A percentile compares a stretch with the other conserved stretches of the same genome.
These are phyloP conservation scores for Trichothecium sympodiale DNA, from an alignment of 2,329 filamentous ascomycete genomes.

Conservation along the genomic window DNA sequence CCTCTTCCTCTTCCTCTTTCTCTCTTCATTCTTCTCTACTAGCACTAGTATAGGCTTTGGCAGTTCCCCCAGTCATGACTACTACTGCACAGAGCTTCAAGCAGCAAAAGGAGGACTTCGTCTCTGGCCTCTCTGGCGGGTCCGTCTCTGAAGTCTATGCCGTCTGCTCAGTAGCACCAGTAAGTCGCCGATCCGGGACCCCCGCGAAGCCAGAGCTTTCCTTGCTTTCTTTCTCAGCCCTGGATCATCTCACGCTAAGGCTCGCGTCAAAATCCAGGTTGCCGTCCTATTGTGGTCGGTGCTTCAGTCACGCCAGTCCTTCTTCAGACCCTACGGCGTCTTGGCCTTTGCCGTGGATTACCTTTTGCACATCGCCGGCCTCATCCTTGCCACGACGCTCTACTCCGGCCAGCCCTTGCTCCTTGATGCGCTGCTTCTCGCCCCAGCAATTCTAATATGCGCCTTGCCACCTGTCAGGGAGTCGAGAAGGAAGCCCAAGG, in stretches of 20 bases:
- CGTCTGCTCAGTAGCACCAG: constrained; percentile 76
- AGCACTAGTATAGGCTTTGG: background rate
- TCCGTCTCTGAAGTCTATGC: constrained; percentile 75
- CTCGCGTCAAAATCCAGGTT: constrained; percentile 40
- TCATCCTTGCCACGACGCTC: constrained; percentile 76
- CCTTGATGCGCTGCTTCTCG: constrained; percentile 62
- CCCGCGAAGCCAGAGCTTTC: constrained; percentile 14
- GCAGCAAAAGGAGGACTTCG: constrained; percentile 86
- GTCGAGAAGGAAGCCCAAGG: constrained; percentile 34
- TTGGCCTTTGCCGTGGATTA: constrained; percentile 69
- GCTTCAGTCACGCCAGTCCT: constrained; percentile 70
- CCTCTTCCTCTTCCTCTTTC: background rate
- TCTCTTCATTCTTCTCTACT: background rate
- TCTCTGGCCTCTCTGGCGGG: constrained; percentile 81
- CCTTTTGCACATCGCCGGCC: constrained; percentile 70
- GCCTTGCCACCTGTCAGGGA: constrained; percentile 29
- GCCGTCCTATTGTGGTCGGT: constrained; percentile 80
- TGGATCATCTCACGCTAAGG: background rate
- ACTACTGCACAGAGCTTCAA: constrained; percentile 57
- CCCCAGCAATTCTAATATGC: constrained; percentile 57
- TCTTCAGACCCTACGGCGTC: constrained; percentile 67
- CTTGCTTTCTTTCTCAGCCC: constrained; percentile 2
- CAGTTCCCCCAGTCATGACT: constrained; percentile 21
- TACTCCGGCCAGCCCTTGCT: constrained; percentile 68
- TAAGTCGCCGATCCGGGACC: constrained; percentile 27